Evolutionary conservation across 331 rosid species (phyloP).

Genomic region (Erythrophleum ivorense): DNA sequence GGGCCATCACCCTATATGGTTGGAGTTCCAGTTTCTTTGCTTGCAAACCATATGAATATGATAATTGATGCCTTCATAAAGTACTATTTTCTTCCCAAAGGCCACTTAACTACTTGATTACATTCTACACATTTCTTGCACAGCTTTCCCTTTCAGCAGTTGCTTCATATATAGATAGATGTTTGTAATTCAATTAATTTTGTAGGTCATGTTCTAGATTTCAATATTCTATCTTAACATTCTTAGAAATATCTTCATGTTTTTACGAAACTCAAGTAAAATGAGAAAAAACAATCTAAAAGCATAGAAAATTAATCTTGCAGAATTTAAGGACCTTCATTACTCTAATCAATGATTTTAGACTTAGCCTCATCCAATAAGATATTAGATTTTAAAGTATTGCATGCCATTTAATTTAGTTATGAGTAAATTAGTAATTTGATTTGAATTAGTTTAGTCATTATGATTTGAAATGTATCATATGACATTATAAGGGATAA

Average conservation of each 20-base stretch:
- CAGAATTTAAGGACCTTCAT: too few species aligned
- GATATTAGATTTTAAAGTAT: too few species aligned
- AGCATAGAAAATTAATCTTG: too few species aligned
- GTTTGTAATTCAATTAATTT: neutral
- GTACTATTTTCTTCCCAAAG: neutral
- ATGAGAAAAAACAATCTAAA: too few species aligned
- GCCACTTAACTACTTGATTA: neutral
- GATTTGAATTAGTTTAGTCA: too few species aligned
- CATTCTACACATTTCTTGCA: too few species aligned
- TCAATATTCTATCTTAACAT: neutral
- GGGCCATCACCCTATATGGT: neutral
- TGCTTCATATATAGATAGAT: neutral
- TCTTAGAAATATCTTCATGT: neutral
- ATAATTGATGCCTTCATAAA: neutral
- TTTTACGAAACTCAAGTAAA: neutral
- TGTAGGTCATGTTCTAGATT: neutral
- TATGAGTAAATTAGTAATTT: too few species aligned
- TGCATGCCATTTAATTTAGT: neutral
- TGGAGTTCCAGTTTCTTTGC: neutral
- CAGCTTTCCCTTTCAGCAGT: neutral
- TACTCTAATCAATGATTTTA: neutral
- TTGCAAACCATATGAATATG: neutral
- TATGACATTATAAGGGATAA: too few species aligned
- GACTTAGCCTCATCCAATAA: neutral
- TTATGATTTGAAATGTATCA: too few species aligned